Conservation (phyloP, 1,139 yeast genomes). For the Pneumocystis wakefieldiae region DNA sequence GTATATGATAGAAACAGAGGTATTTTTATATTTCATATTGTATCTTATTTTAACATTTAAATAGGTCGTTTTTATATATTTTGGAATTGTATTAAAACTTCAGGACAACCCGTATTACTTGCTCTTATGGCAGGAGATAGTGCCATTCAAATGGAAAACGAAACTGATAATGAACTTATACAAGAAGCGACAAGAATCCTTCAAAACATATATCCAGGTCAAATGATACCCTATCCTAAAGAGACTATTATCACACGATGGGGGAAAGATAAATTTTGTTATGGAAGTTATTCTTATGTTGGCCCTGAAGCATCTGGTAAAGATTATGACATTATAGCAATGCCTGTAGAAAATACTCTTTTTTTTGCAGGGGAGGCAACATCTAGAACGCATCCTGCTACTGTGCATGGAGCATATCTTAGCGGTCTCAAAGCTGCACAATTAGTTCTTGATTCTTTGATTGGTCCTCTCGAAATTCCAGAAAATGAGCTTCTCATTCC, state of each 20-base stretch:
- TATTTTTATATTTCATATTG: constrained; percentile 11
- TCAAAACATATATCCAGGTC: constrained; percentile 20
- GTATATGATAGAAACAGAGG: constrained; percentile 15
- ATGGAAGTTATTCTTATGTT: constrained; percentile 31
- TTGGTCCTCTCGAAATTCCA: constrained; percentile 29
- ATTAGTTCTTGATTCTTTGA: constrained; percentile 27
- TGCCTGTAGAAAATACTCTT: constrained; percentile 23
- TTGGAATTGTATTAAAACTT: constrained; percentile 26
- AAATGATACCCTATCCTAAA: constrained; percentile 19
- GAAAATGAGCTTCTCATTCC: constrained; percentile 23
- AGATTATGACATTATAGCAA: constrained; percentile 29
- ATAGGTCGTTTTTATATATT: constrained; percentile 30
- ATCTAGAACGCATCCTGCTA: constrained; percentile 29
- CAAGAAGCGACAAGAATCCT: constrained; percentile 25
- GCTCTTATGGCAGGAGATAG: constrained; percentile 30
- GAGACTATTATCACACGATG: constrained; percentile 31
- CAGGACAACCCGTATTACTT: constrained; percentile 27
- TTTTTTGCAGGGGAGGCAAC: constrained; percentile 35
- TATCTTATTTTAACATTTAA: constrained; percentile 10
- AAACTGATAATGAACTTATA: constrained; percentile 24
- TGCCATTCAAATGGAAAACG: constrained; percentile 23
- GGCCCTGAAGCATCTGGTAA: constrained; percentile 31
- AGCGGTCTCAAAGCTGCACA: constrained; percentile 31
- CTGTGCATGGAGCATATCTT: constrained; percentile 33
- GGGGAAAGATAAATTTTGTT: constrained; percentile 29